A percentile compares a stretch with the other conserved stretches of the same genome.
These are phyloP conservation scores for Zoysia japonica DNA, from an alignment of 176 grass and related monocot genomes.

Conservation along the genomic window DNA sequence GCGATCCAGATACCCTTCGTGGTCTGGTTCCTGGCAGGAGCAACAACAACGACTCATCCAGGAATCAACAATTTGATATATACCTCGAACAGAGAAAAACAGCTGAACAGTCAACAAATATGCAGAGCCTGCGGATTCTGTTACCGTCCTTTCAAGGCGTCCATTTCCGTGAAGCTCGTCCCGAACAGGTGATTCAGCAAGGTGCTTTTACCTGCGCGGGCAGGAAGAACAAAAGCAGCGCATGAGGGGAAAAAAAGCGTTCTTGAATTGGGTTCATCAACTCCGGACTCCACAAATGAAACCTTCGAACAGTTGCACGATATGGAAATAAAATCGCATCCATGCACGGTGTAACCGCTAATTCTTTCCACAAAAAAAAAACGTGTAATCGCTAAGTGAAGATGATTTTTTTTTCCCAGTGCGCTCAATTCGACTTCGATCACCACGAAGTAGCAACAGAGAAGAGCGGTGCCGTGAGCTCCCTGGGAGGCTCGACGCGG, in stretches of 20 bases:
- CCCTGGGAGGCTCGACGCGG: neutral
- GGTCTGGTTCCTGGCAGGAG: conserved; percentile 63
- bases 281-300: neutral
- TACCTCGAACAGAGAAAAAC: neutral
- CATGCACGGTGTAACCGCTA: neutral
- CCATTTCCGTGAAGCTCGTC: conserved; percentile 80
- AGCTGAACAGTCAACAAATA: neutral
- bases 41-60: neutral
- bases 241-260: neutral
- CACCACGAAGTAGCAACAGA: neutral
- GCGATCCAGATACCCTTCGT: conserved; percentile 91
- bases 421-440: neutral
- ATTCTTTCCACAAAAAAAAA: no score
- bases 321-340: neutral
- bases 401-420: neutral
- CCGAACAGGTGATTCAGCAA: conserved; percentile 84
- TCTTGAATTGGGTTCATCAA: neutral
- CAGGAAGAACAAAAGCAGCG: conserved; percentile 11
- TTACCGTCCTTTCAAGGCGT: conserved; percentile 86
- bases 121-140: neutral
- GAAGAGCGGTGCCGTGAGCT: no score
- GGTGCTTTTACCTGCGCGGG: conserved; percentile 80
- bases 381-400: neutral
- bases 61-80: neutral
- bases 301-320: neutral